A percentile compares a stretch with the other conserved stretches of the same genome.
phyloP scores from a whole-genome alignment of 192 early-diverging fungal species.

The Backusella westeae region DNA sequence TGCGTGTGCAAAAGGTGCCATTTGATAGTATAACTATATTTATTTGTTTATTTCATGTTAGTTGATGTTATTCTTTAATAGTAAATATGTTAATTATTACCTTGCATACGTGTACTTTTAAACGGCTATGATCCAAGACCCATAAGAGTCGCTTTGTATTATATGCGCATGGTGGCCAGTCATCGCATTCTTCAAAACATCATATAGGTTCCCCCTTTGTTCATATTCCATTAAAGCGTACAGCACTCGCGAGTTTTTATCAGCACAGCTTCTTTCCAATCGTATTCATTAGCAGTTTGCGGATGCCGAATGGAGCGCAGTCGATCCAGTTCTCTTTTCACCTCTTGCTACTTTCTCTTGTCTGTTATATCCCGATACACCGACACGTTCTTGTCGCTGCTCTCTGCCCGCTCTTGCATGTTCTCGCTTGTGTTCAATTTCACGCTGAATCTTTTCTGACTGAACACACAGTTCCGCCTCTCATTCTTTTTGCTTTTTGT shows the following conservation, averaged over 20 bases:
- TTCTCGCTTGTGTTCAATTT: constrained; percentile 12
- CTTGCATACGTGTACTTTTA: no score
- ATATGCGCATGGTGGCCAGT: no score
- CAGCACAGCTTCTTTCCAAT: constrained; percentile 37
- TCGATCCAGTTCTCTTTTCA: constrained; percentile 51
- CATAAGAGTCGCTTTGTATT: constrained; percentile 39
- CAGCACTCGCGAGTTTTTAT: constrained; percentile 33
- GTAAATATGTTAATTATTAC: no score
- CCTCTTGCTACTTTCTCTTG: constrained; percentile 15
- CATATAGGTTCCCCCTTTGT: constrained; percentile 47
- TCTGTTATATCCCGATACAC: neutral
- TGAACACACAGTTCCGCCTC: constrained; percentile 33
- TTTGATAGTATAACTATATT: no score
- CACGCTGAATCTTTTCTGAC: constrained; percentile 29
- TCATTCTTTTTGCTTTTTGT: constrained; percentile 37
- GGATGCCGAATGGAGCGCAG: constrained; percentile 56
- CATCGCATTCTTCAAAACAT: no score
- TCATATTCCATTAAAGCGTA: constrained; percentile 52
- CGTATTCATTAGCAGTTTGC: constrained; percentile 53
- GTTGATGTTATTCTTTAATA: no score
- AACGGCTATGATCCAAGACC: constrained; percentile 58
- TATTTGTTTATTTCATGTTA: no score
- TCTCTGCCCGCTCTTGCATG: no score
- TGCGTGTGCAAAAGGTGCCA: no score
- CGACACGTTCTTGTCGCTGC: no score